A percentile compares a stretch with the other conserved stretches of the same genome.
phyloP scores from a whole-genome alignment of 2,329 filamentous ascomycete genomes.

The Dissoconium aciculare region DNA sequence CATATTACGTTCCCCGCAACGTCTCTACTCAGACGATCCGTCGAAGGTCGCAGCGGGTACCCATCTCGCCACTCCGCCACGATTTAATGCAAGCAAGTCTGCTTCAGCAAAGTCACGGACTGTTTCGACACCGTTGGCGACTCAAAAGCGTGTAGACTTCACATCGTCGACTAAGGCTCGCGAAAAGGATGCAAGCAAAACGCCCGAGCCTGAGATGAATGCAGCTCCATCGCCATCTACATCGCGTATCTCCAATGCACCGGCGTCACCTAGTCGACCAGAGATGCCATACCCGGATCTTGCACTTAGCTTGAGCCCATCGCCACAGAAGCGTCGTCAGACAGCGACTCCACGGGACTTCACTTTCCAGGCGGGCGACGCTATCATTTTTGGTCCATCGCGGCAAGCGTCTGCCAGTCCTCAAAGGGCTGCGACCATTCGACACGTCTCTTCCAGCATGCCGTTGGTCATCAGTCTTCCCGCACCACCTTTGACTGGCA shows the following conservation, averaged over 20 bases:
- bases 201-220: not conserved
- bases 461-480: constrained; percentile 10
- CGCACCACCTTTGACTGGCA: constrained; percentile 11
- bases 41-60: constrained; percentile 46
- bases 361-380: constrained; percentile 33
- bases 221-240: constrained; percentile 14
- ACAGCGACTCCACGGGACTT: constrained; percentile 29
- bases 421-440: constrained; percentile 27
- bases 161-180: constrained; percentile 43
- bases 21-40: constrained; percentile 45
- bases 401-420: constrained; percentile 19
- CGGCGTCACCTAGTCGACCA: constrained; percentile 1
- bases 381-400: constrained; percentile 30
- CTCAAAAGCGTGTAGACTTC: constrained; percentile 70
- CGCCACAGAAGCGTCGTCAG: constrained; percentile 23
- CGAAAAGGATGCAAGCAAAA: constrained; percentile 16
- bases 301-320: constrained; percentile 16
- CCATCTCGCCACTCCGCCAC: constrained; percentile 34
- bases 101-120: not conserved
- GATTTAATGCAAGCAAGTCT: constrained; percentile 8
- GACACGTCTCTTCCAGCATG: constrained; percentile 28
- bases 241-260: constrained; percentile 9
- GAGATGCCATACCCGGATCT: constrained; percentile 6
- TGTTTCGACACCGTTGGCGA: constrained; percentile 41
- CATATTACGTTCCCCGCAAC: constrained; percentile 45